These are phyloP conservation scores for Aspergillus bertholletiae DNA, from an alignment of 495 filamentous ascomycete genomes.

Conservation along the genomic window DNA sequence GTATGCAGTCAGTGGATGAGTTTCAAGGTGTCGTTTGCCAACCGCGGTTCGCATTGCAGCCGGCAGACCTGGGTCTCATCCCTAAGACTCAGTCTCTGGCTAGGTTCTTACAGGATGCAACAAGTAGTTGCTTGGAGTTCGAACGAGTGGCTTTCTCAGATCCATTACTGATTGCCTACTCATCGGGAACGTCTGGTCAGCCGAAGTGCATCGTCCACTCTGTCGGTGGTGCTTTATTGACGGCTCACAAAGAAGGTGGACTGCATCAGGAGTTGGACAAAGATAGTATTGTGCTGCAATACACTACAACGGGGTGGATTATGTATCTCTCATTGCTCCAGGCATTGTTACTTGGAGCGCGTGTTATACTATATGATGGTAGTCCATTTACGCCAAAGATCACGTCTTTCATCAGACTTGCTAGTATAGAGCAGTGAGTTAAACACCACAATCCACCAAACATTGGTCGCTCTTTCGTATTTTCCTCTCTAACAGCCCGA, in stretches of 20 bases:
- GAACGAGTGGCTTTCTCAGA: constrained; percentile 59
- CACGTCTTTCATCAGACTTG: constrained; percentile 55
- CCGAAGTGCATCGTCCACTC: constrained; percentile 75
- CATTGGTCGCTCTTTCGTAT: no score
- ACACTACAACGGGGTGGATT: constrained; percentile 73
- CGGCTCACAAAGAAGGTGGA: constrained; percentile 53
- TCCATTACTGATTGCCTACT: constrained; percentile 69
- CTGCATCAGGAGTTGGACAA: constrained; percentile 54
- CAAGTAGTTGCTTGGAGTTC: constrained; percentile 42
- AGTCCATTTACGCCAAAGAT: constrained; percentile 67
- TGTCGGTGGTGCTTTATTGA: constrained; percentile 55
- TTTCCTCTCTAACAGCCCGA: no score
- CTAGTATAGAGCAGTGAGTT: constrained; percentile 38
- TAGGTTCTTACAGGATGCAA: constrained; percentile 53
- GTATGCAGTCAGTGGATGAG: constrained; percentile 52
- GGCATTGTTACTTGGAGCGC: constrained; percentile 51
- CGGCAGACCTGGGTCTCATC: constrained; percentile 55
- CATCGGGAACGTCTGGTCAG: constrained; percentile 65
- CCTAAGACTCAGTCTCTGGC: constrained; percentile 50
- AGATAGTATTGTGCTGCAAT: constrained; percentile 50
- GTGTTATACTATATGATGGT: constrained; percentile 68
- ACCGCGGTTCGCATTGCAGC: constrained; percentile 55
- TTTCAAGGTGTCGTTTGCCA: constrained; percentile 62
- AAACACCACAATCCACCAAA: no score
- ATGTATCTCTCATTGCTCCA: constrained; percentile 65